Base-by-base conservation (phyloP, 2,329 filamentous ascomycete species). In the Fusarium sp. region DNA sequence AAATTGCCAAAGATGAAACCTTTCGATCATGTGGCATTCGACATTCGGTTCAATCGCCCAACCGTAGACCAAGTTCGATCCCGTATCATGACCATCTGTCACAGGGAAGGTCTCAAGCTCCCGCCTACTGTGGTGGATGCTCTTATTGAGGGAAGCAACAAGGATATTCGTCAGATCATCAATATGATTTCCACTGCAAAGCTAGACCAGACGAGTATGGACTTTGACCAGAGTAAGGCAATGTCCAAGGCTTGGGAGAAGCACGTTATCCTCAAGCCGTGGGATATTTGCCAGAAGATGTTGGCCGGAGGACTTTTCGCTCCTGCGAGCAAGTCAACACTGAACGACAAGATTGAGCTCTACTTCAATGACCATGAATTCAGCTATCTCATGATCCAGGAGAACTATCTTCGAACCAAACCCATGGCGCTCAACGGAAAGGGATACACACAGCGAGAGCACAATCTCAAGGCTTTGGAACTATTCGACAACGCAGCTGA, bases 281-380 rank as follows among this genome's bases (percentile, higher is more conserved):
- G 95, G 95, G 95, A 99, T 72, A 99, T 99, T 70, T 93, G 92
- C 61, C 86, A 90, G 72, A 97, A 97, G 78, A 92, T 99, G 73
- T 85, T 99, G 6, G 92, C 86, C 23, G 89, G 92, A 4, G 92
- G 92, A 33, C 86, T 97, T 76, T 99, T 98, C 76, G 84, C 91
- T 21, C 84, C 88, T 5, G 87, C 88, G 45, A 96, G 92, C 77
- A 96, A 92, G 66, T 82, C 91, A 4, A 96, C 92, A 0, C 80
- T 99, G 32, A 98, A 98, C 73, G 94, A 99, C 75, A 99, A 99
- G 81, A 95, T 96, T 61, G 94, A 99, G 77, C 86, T 99, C 2
- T 99, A 99, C 76, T 99, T 99, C 82, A 98, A 99, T 75, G 95
- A 99, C 70, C 95, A 99, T 72, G 95, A 99, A 70, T 96, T 98